A percentile compares a stretch with the other conserved stretches of the same genome.
These are phyloP conservation scores for Ceratobasidium sp. DNA, from an alignment of 1,284 basidiomycete species.

Conservation along the genomic window DNA sequence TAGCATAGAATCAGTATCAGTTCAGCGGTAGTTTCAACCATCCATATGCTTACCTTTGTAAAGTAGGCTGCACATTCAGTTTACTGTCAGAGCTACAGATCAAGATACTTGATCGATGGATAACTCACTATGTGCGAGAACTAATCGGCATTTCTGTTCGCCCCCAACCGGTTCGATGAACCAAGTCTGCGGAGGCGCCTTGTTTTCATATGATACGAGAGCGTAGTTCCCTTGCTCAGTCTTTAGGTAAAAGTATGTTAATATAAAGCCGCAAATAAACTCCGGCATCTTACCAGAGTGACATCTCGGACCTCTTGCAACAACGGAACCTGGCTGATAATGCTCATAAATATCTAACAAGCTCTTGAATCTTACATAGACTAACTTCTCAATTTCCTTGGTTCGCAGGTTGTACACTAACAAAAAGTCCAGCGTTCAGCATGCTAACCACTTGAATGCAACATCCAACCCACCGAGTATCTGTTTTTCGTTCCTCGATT, in stretches of 20 bases:
- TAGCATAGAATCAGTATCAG: background rate
- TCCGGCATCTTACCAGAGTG: constrained; percentile 64
- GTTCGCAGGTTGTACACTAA: constrained; percentile 78
- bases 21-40: too few species aligned
- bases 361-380: constrained; percentile 31
- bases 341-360: background rate
- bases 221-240: constrained; percentile 65
- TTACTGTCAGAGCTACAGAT: background rate
- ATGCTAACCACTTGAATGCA: constrained; percentile 55
- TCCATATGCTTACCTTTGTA: background rate
- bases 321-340: constrained; percentile 76
- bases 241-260: background rate
- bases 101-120: background rate
- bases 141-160: background rate
- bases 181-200: constrained; percentile 85
- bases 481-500: constrained; percentile 79
- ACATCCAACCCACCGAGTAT: constrained; percentile 73
- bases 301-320: constrained; percentile 82
- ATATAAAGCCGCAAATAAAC: background rate
- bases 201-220: constrained; percentile 79
- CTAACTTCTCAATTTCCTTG: constrained; percentile 75
- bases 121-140: constrained; percentile 34
- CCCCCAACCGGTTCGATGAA: constrained; percentile 74
- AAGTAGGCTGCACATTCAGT: background rate
- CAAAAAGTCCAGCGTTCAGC: background rate